Evolutionary conservation across 2,329 filamentous ascomycete species (phyloP).

Genomic region (Metarhizium sp.): DNA sequence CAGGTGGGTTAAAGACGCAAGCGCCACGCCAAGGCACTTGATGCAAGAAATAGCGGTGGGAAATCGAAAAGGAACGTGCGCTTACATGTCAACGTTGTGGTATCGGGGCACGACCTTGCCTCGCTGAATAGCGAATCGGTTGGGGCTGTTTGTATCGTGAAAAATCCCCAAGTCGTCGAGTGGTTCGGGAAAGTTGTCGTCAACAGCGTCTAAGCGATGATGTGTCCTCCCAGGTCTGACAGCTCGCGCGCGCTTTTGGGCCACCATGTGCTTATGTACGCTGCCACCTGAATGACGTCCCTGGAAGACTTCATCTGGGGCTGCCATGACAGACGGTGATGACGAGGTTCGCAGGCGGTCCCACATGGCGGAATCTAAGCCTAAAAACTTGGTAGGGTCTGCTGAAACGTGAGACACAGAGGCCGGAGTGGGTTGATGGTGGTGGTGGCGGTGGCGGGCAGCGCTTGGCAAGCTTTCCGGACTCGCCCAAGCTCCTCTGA

Average conservation of each 20-base stretch:
- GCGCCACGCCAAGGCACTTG: background rate
- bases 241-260: background rate
- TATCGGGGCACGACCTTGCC: slow-evolving; percentile 22
- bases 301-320: background rate
- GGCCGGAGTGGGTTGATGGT: background rate
- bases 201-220: background rate
- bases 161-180: slow-evolving; percentile 18
- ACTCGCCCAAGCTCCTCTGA: background rate
- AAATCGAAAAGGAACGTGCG: background rate
- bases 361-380: slow-evolving; percentile 8
- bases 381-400: background rate
- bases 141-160: slow-evolving; percentile 17
- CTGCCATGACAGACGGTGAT: background rate
- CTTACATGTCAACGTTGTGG: slow-evolving; percentile 19
- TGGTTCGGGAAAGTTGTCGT: slow-evolving; percentile 14
- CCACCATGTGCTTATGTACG: slow-evolving; percentile 1
- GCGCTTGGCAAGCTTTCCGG: background rate
- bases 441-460: background rate
- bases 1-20: background rate
- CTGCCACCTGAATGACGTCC: background rate
- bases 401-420: background rate
- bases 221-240: slow-evolving; percentile 1
- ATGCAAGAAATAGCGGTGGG: background rate
- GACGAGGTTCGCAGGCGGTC: slow-evolving; percentile 5
- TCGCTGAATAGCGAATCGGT: slow-evolving; percentile 20